Evolutionary conservation across 225 moss, liverwort and hornwort genomes (phyloP).

Genomic region (Marchantia polymorpha): DNA sequence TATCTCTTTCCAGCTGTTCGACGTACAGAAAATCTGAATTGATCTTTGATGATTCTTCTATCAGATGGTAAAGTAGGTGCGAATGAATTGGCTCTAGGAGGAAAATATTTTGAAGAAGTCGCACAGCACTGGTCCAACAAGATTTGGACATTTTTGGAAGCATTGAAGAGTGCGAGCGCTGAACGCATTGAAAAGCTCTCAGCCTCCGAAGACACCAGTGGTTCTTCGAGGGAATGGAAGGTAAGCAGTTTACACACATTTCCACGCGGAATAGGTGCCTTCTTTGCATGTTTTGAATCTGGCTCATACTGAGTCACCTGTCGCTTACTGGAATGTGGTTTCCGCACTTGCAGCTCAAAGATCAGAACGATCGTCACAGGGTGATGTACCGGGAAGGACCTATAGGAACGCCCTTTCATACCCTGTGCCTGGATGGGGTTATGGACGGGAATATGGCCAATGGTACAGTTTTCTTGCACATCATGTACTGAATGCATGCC

Average conservation of each 20-base stretch:
- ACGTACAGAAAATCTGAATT: too few species aligned
- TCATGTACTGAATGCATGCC: neutral
- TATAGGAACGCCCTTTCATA: constrained; percentile 84
- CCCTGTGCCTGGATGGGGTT: constrained; percentile 85
- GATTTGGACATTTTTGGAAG: constrained; percentile 35
- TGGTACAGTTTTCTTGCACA: constrained; percentile 36
- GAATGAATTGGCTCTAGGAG: constrained; percentile 21
- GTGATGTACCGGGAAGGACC: constrained; percentile 96
- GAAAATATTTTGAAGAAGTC: constrained; percentile 37
- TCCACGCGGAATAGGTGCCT: neutral
- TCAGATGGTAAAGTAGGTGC: constrained; percentile 21
- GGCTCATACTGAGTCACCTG: neutral
- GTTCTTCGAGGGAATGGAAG: constrained; percentile 44
- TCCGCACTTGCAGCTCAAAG: constrained; percentile 61
- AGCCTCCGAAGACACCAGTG: constrained; percentile 19
- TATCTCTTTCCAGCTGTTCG: too few species aligned
- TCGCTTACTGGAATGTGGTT: neutral
- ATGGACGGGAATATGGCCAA: constrained; percentile 72
- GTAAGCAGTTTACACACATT: constrained; percentile 2
- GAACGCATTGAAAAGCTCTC: constrained; percentile 29
- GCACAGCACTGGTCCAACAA: constrained; percentile 36
- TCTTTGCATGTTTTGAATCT: neutral
- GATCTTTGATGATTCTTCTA: neutral
- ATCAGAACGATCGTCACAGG: constrained; percentile 68
- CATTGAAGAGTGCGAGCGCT: constrained; percentile 29